phyloP scores from a whole-genome alignment of 1,139 yeast genomes.

The Komagataea norvegica region DNA sequence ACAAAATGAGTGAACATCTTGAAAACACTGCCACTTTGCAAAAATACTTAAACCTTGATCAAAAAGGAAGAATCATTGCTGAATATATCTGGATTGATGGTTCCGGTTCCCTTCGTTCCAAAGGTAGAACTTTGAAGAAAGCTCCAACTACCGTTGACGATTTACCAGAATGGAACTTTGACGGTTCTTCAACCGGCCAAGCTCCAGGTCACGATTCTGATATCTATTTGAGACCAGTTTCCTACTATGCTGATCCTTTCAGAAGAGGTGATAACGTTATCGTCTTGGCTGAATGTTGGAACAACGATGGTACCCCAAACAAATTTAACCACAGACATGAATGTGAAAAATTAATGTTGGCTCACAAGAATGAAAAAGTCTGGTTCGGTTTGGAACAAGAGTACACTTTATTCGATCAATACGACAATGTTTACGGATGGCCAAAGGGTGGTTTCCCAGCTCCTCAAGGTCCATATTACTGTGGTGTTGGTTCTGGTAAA shows the following conservation, averaged over 20 bases:
- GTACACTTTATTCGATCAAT: constrained; percentile 91
- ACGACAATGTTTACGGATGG: constrained; percentile 93
- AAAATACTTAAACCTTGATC: constrained; percentile 80
- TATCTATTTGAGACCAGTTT: constrained; percentile 88
- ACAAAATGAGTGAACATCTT: constrained; percentile 31
- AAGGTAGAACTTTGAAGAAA: constrained; percentile 79
- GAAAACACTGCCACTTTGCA: constrained; percentile 74
- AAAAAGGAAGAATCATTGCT: constrained; percentile 83
- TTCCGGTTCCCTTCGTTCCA: constrained; percentile 86
- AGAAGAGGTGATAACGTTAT: constrained; percentile 96
- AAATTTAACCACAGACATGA: constrained; percentile 97
- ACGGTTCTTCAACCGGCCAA: constrained; percentile 97
- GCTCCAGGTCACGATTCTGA: constrained; percentile 99
- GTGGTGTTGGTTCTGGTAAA: constrained; percentile 99
- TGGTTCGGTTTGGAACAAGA: constrained; percentile 99
- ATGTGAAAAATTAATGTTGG: constrained; percentile 92
- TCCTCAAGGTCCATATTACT: constrained; percentile 99
- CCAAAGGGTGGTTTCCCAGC: constrained; percentile 99
- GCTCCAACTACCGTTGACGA: constrained; percentile 73
- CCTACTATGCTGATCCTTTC: constrained; percentile 93
- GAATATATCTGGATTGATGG: constrained; percentile 99
- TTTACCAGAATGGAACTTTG: constrained; percentile 98
- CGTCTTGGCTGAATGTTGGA: constrained; percentile 95
- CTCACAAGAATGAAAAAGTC: constrained; percentile 77
- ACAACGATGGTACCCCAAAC: constrained; percentile 98